phyloP scores from a whole-genome alignment of 2,329 filamentous ascomycete species.

The Claviceps paspali region DNA sequence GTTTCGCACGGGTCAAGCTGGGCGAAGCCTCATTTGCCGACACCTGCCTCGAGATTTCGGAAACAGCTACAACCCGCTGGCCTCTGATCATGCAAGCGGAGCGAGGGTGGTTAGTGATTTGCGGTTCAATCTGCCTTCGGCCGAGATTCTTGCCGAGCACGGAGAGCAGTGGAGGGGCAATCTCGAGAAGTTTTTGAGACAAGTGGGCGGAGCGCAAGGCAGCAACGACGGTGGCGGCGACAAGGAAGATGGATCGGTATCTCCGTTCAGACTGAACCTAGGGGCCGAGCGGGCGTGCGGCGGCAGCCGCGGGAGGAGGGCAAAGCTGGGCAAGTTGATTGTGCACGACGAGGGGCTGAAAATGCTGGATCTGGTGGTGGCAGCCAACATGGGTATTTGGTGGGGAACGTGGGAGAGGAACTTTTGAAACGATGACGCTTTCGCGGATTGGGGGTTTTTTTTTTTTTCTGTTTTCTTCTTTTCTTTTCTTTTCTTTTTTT shows the following conservation, averaged over 20 bases:
- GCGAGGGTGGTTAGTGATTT: constrained; percentile 53
- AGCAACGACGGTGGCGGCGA: constrained; percentile 23
- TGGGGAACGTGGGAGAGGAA: constrained; percentile 70
- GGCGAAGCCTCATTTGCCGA: constrained; percentile 58
- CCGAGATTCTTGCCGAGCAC: constrained; percentile 29
- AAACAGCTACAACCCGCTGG: constrained; percentile 27
- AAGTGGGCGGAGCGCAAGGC: constrained; percentile 13
- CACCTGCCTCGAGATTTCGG: constrained; percentile 44
- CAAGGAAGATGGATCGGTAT: constrained; percentile 16
- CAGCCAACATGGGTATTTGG: constrained; percentile 84
- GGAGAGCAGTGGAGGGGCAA: constrained; percentile 24
- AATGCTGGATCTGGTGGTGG: constrained; percentile 87
- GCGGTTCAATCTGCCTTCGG: constrained; percentile 70
- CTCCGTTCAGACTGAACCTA: constrained; percentile 52
- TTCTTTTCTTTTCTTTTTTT: too few species aligned
- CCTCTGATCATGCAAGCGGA: constrained; percentile 16
- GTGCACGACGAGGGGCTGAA: constrained; percentile 80
- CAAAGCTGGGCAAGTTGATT: constrained; percentile 88
- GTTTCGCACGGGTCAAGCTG: constrained; percentile 64
- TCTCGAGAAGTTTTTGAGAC: constrained; percentile 27
- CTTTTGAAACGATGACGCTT: too few species aligned
- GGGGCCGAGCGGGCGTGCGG: constrained; percentile 76
- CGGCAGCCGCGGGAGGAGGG: constrained; percentile 69
- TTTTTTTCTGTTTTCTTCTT: too few species aligned
- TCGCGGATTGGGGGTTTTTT: too few species aligned